Percentiles rank a stretch among this genome's conserved stretches.
Conservation (phyloP, 345 rosid genomes). For the Eucalyptus pauciflora region DNA sequence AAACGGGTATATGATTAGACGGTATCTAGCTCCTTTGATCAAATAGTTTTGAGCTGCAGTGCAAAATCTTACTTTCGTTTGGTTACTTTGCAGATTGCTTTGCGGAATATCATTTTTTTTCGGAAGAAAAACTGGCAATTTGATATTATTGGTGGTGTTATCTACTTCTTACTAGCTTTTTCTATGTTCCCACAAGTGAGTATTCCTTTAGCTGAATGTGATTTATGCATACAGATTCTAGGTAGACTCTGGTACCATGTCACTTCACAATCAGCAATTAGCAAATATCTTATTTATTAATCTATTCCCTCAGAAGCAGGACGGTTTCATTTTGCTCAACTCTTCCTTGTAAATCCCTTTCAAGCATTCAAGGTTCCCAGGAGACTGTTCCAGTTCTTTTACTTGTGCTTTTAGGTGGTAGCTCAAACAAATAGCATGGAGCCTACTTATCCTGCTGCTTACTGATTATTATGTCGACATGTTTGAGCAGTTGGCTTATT, state of each 20-base stretch:
- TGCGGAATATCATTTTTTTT: conserved; percentile 93
- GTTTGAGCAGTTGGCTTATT: background rate
- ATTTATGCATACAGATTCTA: background rate
- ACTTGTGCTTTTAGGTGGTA: too few species aligned
- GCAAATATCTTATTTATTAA: background rate
- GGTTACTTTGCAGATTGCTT: conserved; percentile 57
- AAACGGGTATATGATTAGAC: conserved; percentile 45
- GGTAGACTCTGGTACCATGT: background rate
- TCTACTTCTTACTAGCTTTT: conserved; percentile 77
- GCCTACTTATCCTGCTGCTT: background rate
- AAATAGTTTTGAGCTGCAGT: background rate
- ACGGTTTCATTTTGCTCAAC: background rate
- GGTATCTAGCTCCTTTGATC: background rate
- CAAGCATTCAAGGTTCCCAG: background rate
- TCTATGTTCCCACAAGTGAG: conserved; percentile 92
- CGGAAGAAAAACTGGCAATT: conserved; percentile 98
- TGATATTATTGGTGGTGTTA: conserved; percentile 93
- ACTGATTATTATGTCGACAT: background rate
- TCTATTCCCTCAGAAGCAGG: background rate
- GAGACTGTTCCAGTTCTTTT: background rate
- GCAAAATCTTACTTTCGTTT: background rate
- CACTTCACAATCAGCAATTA: background rate
- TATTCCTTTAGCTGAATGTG: background rate
- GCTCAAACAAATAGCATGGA: background rate
- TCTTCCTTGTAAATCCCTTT: background rate